Evolutionary conservation across 2,329 filamentous ascomycete genomes (phyloP).

Genomic region (Dothistroma pini): DNA sequence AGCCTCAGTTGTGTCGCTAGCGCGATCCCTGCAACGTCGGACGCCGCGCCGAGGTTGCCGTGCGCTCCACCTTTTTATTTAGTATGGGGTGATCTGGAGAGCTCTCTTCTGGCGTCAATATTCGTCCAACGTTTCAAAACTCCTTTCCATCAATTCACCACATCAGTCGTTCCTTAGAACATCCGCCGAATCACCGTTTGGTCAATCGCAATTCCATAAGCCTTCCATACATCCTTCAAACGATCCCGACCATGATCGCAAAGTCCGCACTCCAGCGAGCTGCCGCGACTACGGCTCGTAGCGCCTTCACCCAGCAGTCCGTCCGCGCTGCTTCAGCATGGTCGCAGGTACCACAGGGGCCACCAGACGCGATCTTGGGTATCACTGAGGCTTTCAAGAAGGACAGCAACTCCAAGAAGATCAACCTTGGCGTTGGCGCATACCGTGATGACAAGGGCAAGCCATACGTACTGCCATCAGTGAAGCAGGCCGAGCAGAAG

Average conservation of each 20-base stretch:
- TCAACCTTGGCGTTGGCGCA: constrained; percentile 97
- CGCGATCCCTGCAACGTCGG: background rate
- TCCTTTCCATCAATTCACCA: constrained; percentile 1
- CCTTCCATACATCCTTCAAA: background rate
- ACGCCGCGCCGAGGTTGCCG: background rate
- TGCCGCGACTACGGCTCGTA: constrained; percentile 26
- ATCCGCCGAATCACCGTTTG: background rate
- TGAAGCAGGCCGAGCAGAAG: constrained; percentile 83
- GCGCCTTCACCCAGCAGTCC: constrained; percentile 34
- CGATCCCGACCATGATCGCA: constrained; percentile 28
- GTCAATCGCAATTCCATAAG: background rate
- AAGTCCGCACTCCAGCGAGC: constrained; percentile 32
- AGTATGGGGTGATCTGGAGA: background rate
- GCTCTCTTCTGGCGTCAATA: background rate
- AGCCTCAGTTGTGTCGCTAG: background rate
- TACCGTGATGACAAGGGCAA: constrained; percentile 99
- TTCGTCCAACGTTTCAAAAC: background rate
- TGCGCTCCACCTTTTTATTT: background rate
- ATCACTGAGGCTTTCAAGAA: constrained; percentile 99
- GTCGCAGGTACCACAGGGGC: constrained; percentile 87
- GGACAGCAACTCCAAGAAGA: constrained; percentile 89
- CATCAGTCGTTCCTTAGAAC: background rate
- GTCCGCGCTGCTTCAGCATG: constrained; percentile 73
- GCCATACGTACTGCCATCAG: constrained; percentile 94
- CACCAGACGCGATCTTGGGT: constrained; percentile 74